These are phyloP conservation scores for Eucalyptus paniculata DNA, from an alignment of 345 rosid species.

Conservation along the genomic window DNA sequence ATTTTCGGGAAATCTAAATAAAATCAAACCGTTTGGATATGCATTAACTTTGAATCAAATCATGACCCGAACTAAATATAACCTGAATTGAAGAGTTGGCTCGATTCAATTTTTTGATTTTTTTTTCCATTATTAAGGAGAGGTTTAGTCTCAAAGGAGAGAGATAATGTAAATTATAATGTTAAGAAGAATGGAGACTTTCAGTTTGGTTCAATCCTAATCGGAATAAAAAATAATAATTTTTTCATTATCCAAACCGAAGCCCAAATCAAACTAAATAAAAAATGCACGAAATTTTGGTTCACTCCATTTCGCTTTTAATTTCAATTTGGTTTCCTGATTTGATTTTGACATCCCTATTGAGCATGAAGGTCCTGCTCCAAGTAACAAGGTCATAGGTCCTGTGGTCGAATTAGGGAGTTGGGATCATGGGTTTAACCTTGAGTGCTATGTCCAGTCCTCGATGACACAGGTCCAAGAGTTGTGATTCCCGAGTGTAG, in stretches of 20 bases:
- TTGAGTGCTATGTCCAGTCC: not conserved
- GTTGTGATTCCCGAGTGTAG: not conserved
- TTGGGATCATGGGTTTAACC: not conserved
- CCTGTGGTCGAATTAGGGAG: too few relatives aligned
- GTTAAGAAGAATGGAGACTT: not conserved
- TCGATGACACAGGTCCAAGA: not conserved
- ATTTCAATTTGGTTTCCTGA: not conserved
- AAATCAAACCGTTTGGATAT: not conserved
- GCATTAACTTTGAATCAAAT: too few relatives aligned
- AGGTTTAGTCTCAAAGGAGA: not conserved
- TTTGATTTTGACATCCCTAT: not conserved
- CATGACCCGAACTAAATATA: too few relatives aligned
- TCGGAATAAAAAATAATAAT: too few relatives aligned
- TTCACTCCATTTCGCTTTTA: accelerated
- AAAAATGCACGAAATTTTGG: not conserved
- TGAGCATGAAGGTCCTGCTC: not conserved
- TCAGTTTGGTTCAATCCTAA: not conserved
- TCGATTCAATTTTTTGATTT: too few relatives aligned
- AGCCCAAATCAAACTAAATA: not conserved
- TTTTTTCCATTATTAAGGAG: not conserved
- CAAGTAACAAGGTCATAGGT: not conserved
- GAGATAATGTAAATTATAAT: too few relatives aligned
- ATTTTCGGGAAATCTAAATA: accelerated
- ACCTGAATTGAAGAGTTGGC: too few relatives aligned
- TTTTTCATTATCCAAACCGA: too few relatives aligned